Base-by-base conservation (phyloP, 208 protist genomes). In the Leishmania tropica region DNA sequence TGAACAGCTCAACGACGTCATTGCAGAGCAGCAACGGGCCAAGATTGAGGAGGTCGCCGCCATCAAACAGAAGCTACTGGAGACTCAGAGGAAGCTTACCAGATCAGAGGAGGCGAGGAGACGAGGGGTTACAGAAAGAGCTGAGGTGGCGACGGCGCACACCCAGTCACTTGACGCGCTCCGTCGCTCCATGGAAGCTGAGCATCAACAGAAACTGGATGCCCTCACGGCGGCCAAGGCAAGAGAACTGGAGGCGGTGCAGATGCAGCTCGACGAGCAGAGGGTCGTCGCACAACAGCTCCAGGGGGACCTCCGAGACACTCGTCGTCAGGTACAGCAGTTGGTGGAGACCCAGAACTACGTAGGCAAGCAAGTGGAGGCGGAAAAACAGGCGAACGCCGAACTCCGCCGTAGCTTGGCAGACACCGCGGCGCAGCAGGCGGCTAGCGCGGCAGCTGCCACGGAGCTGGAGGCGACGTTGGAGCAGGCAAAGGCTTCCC, bases 1-100 rank as follows among this genome's bases (percentile, higher is more conserved):
- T 37, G n/a, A 70, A 17, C 79, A 86, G 28, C 80, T 89, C 1
- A 77, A 81, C 37, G 76, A 87, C 48, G 77, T 84, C 53, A 68
- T 88, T 60, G 62, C 31, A 13, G 76, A 54, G 45, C 21, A 56
- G 24, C 21, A 47, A 24, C 56, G 62, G 13, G 65, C 37, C 4
- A 70, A 45, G 45, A 15, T 24, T 10, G 40, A 47, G 6, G 76
- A 79, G 45, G 45, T 78, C 48, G 15, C 48, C 2, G 54, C 56
- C 54, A 31, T 78, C n/a, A 15, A 8, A 28, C 37, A 78, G 75
- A 2, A 48, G 51, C 75, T 83, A 31, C 65, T 54, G 8, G 58
- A 79, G 1, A 24, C 75, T 1, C 51, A 83, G 45, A 6, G 4
- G 67, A 42, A 75, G 15, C 80, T 83, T 3, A 37, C 7, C 13